Conservation (phyloP, 1,284 basidiomycete species). For the Moesziomyces globuligerus region DNA sequence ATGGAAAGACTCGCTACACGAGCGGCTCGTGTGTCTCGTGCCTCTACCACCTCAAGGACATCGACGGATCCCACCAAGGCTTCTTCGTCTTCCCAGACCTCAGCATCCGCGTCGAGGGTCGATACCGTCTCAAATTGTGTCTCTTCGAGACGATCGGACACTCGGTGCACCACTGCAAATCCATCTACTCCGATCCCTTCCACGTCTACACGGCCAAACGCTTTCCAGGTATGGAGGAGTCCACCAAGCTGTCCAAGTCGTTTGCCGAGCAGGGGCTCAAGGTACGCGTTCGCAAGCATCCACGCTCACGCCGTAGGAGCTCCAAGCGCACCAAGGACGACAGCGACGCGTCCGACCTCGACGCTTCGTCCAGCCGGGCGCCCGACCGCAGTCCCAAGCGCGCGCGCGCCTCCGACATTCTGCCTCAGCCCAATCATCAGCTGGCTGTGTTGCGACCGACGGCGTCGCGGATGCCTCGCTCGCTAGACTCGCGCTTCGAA, state of each 20-base stretch:
- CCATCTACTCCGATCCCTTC: constrained; percentile 61
- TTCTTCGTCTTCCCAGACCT: constrained; percentile 69
- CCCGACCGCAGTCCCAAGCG: constrained; percentile 35
- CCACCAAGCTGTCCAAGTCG: constrained; percentile 55
- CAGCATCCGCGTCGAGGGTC: constrained; percentile 80
- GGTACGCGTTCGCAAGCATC: constrained; percentile 64
- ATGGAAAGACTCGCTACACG: constrained; percentile 87
- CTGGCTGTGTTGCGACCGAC: constrained; percentile 21
- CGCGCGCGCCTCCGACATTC: constrained; percentile 21
- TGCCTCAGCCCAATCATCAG: constrained; percentile 18
- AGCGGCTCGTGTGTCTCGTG: constrained; percentile 89
- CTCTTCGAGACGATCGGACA: constrained; percentile 84
- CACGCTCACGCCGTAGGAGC: constrained; percentile 39
- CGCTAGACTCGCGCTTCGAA: constrained; percentile 20
- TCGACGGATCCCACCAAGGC: constrained; percentile 80
- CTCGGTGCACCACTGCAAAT: constrained; percentile 62
- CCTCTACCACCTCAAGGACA: constrained; percentile 93
- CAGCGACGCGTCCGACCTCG: constrained; percentile 42
- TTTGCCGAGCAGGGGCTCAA: constrained; percentile 64
- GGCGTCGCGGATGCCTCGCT: constrained; percentile 12
- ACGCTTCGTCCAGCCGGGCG: constrained; percentile 5
- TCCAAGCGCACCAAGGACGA: constrained; percentile 44
- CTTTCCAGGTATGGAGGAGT: constrained; percentile 65
- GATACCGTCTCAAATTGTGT: constrained; percentile 82
- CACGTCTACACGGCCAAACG: constrained; percentile 62